These are phyloP conservation scores for Kluyveromyces marxianus DNA, from an alignment of 1,139 yeast genomes.

Conservation along the genomic window DNA sequence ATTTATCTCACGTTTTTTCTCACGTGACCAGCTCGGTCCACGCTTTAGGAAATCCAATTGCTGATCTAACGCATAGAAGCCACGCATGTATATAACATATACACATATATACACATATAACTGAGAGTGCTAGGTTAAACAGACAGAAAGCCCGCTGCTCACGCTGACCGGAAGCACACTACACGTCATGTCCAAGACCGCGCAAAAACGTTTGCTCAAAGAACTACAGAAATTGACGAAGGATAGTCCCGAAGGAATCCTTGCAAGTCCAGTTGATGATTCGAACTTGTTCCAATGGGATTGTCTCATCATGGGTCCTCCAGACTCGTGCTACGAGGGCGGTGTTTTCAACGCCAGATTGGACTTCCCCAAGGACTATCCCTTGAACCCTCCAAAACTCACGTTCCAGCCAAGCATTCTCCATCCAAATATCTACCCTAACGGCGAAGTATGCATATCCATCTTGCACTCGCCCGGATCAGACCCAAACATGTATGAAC, in stretches of 20 bases:
- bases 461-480: conserved; percentile 95
- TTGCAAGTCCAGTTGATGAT: conserved; percentile 85
- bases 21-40: no score
- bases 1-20: no score
- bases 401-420: conserved; percentile 77
- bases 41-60: no score
- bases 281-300: conserved; percentile 84
- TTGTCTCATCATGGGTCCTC: conserved; percentile 85
- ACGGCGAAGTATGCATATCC: conserved; percentile 93
- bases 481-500: conserved; percentile 91
- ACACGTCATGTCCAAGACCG: conserved; percentile 43
- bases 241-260: conserved; percentile 91
- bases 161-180: background rate
- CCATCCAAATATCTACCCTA: conserved; percentile 90
- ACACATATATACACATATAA: no score
- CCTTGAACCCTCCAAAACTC: conserved; percentile 82
- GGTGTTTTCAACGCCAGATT: conserved; percentile 85
- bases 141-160: background rate
- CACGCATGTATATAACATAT: no score
- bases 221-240: conserved; percentile 80
- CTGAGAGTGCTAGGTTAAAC: background rate
- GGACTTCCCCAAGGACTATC: conserved; percentile 85
- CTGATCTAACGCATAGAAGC: no score
- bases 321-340: conserved; percentile 67
- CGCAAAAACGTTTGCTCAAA: conserved; percentile 76